phyloP scores from a whole-genome alignment of 1,284 basidiomycete species.

The Malassezia sympodialis region DNA sequence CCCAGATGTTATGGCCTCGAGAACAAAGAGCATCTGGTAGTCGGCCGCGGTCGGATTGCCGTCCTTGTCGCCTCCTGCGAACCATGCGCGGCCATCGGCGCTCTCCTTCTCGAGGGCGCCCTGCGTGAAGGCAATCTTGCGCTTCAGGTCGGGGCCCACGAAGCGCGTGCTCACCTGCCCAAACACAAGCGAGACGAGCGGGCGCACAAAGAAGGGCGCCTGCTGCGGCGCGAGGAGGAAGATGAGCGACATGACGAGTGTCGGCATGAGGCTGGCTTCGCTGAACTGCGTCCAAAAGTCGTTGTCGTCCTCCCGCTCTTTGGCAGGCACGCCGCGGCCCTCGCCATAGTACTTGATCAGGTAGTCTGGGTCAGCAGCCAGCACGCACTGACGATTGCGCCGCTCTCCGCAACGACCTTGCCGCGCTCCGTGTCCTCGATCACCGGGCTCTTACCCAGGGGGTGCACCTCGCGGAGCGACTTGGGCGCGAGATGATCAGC shows the following conservation, averaged over 20 bases:
- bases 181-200: constrained; percentile 31
- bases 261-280: constrained; percentile 41
- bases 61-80: constrained; percentile 43
- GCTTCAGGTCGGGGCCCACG: constrained; percentile 33
- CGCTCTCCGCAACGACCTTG: constrained; percentile 39
- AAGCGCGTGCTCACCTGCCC: constrained; percentile 23
- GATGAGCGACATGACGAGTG: constrained; percentile 35
- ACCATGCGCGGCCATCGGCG: constrained; percentile 27
- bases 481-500: constrained; percentile 30
- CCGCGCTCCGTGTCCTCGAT: constrained; percentile 35
- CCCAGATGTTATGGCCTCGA: constrained; percentile 33
- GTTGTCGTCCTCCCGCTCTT: constrained; percentile 31
- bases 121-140: constrained; percentile 25
- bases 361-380: constrained; percentile 21
- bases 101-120: constrained; percentile 26
- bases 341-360: constrained; percentile 43
- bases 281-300: constrained; percentile 41
- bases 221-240: constrained; percentile 33
- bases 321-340: constrained; percentile 23
- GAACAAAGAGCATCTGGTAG: constrained; percentile 44
- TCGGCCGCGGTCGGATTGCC: constrained; percentile 43
- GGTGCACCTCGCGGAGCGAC: constrained; percentile 33
- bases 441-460: constrained; percentile 42
- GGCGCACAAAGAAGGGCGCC: constrained; percentile 41
- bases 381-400: constrained; percentile 35